Percentiles rank a stretch among this genome's conserved stretches.
These are phyloP conservation scores for Artemisia argyi DNA, from an alignment of 129 eudicot species.

Conservation along the genomic window DNA sequence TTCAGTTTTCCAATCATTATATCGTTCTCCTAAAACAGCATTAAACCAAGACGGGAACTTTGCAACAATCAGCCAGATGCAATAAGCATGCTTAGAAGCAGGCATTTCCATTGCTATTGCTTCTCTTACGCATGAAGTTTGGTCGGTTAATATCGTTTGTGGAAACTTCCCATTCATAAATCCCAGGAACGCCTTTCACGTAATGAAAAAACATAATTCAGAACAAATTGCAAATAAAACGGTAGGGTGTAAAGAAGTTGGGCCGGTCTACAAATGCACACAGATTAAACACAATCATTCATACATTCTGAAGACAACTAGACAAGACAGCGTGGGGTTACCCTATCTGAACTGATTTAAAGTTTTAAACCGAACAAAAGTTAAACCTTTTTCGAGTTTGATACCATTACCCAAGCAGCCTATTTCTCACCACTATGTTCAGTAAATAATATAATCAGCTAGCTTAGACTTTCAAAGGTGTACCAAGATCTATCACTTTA, in stretches of 20 bases:
- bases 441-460: constrained; percentile 12
- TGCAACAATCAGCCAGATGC: constrained; percentile 89
- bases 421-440: neutral
- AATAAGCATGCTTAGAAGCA: constrained; percentile 89
- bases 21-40: constrained; percentile 89
- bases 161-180: constrained; percentile 98
- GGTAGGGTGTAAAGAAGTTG: too few relatives aligned
- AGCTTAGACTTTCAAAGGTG: constrained; percentile 9
- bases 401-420: neutral
- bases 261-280: too few relatives aligned
- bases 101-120: constrained; percentile 96
- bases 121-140: constrained; percentile 86
- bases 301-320: too few relatives aligned
- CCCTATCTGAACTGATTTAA: neutral
- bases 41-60: constrained; percentile 99
- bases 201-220: constrained; percentile 10
- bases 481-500: neutral
- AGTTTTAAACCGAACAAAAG: neutral
- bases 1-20: constrained; percentile 94
- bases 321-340: neutral
- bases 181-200: constrained; percentile 67
- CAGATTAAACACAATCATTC: too few relatives aligned
- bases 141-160: constrained; percentile 89
- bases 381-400: neutral
- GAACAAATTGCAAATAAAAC: neutral